phyloP scores from a whole-genome alignment of 106 monocot species.

The Acanthochlamys bracteata region DNA sequence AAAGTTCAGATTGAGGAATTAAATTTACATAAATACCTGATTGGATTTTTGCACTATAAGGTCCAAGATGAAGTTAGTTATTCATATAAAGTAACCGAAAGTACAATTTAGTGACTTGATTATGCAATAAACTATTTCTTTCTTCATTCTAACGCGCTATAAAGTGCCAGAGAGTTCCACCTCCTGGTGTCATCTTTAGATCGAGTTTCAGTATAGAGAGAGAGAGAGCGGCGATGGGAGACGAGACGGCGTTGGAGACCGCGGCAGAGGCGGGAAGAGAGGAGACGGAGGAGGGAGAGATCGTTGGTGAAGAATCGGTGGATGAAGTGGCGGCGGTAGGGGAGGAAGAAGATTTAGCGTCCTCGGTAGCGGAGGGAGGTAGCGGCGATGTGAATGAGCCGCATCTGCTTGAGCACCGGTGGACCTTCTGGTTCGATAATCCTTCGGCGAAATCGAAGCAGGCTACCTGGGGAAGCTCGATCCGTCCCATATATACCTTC shows the following conservation, averaged over 20 bases:
- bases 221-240: neutral
- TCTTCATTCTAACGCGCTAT: no score
- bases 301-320: conserved; percentile 23
- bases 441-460: conserved; percentile 48
- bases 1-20: no score
- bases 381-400: conserved; percentile 17
- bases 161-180: no score
- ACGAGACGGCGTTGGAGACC: conserved; percentile 5
- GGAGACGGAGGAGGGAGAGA: conserved; percentile 30
- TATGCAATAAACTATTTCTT: no score
- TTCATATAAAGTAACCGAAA: no score
- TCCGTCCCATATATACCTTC: conserved; percentile 68
- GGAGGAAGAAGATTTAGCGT: neutral
- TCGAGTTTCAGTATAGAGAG: no score
- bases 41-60: no score
- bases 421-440: conserved; percentile 95
- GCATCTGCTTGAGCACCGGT: conserved; percentile 67
- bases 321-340: conserved; percentile 26
- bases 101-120: no score
- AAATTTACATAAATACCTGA: no score
- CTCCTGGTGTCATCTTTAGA: no score
- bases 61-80: no score
- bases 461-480: conserved; percentile 73
- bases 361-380: conserved; percentile 9
- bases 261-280: conserved; percentile 1